Evolutionary conservation across 2,329 filamentous ascomycete species (phyloP), one percentile per base, ranked within the genome.

Genomic region (Penicillium griseofulvum): DNA sequence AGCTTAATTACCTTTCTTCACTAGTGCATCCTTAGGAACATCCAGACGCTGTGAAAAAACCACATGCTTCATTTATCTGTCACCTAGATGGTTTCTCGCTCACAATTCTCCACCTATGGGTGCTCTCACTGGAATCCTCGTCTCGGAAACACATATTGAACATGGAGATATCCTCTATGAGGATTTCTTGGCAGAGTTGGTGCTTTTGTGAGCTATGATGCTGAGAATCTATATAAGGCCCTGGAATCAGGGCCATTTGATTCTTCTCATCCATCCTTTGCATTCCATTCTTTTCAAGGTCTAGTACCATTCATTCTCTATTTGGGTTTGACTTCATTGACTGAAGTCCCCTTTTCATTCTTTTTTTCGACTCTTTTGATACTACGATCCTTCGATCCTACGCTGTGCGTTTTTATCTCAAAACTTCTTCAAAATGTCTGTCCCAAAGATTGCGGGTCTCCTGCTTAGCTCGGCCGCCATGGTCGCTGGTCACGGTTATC

Each of bases 401-500:
- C 69, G 68, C 69, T 70, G 69, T 64, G 69, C 68, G 68, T 70
- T 61, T 49, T 60, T 61, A 36, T 43, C 50, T 53, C 29, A 43
- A 55, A 56, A 46, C 54, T 28, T 44, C 50, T 56, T 43, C 52
- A 59, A 63, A 52, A 72, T 72, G 70, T 69, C 70, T 65, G 39
- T 71, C 48, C 61, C 69, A 55, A 72, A 70, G 63, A 64, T 70
- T 58, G 61, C 67, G 60, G 67, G 63, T 62, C 41, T 70, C 37
- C 48, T 71, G 51, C 66, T 76, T 54, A 65, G 66, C 45, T 70
- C 73, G 39, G 63, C 71, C 56, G 67, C 71, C 44, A 61, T 71
- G 55, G 73, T 72, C 45, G 66, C 70, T 52, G 74, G 71, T 45
- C 74, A 77, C 59, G 74, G 74, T 45, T 72, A 66, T 47, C 72